Base-by-base conservation (phyloP, 257 asterid genomes). In the Echium plantagineum region DNA sequence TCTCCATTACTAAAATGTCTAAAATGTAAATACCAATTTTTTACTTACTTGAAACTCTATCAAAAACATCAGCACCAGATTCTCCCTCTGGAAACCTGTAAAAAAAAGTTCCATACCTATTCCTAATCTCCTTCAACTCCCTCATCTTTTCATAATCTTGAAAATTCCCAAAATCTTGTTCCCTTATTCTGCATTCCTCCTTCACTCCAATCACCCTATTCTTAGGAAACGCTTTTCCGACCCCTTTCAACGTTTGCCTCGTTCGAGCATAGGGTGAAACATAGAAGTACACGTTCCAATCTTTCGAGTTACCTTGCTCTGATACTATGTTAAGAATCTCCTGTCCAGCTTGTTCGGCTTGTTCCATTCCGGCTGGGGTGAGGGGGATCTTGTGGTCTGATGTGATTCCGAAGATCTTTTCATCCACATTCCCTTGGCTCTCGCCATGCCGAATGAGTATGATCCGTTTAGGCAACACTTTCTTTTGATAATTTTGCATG, bases 21-120 rank as follows among this genome's bases (percentile, higher is more conserved):
- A n/a, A n/a, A n/a, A n/a, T n/a, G n/a, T n/a, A n/a, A n/a, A n/a
- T n/a, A n/a, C n/a, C n/a, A n/a, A n/a, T n/a, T n/a, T n/a, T 26
- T 84, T 26, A 26, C 30, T 77, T 76, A 86, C 91, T 66, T 21
- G 89, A 79, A 66, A 81, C 82, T 59, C 95, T 75, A 46, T 81
- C 95, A 61, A 75, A 74, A 63, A 81, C 93, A 59, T 81, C 89
- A 15, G 93, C 91, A 2, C 84, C 80, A 21, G 91, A 77, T 72
- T 86, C 95, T 5, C 95, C 95, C 19, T 77, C 77, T 6, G 89
- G 89, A n/a, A 86, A 72, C n/a, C 86, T 65, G 38, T 79, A 81
- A 59, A 83, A 86, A 69, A 86, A 86, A 20, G 79, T 79, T 2
- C 95, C 95, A 21, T 83, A 85, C 20, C 57, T 64, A 12, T 59